These are phyloP conservation scores for Aspergillus sp. DNA, from an alignment of 2,329 filamentous ascomycete species.

Conservation along the genomic window DNA sequence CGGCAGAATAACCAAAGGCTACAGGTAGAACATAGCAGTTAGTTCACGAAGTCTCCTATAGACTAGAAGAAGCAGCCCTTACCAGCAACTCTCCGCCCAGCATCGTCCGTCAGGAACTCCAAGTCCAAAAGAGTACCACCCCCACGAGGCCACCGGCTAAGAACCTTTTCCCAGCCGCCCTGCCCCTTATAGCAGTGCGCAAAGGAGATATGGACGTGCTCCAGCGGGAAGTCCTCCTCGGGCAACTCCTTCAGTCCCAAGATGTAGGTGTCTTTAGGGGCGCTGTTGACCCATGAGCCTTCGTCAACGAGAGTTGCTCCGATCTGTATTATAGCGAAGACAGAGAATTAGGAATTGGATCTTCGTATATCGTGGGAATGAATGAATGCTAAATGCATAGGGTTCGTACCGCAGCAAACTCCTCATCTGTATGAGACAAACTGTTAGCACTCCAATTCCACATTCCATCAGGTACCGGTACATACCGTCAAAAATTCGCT, in stretches of 20 bases:
- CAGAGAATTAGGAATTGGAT: neutral
- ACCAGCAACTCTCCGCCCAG: constrained; percentile 49
- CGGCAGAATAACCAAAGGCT: constrained; percentile 57
- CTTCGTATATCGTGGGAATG: neutral
- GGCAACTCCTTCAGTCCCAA: constrained; percentile 71
- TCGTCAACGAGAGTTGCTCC: constrained; percentile 59
- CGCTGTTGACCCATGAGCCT: constrained; percentile 57
- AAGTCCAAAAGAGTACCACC: constrained; percentile 73
- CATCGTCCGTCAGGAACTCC: constrained; percentile 72
- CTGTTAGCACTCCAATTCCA: neutral
- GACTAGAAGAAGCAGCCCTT: constrained; percentile 2
- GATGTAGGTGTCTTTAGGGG: constrained; percentile 60
- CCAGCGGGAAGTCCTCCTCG: constrained; percentile 60
- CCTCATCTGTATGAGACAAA: constrained; percentile 21
- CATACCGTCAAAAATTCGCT: constrained; percentile 50
- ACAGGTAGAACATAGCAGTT: neutral
- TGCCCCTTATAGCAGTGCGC: constrained; percentile 71
- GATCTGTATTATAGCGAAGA: constrained; percentile 29
- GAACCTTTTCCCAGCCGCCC: constrained; percentile 67
- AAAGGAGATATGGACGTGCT: constrained; percentile 66
- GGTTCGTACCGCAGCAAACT: constrained; percentile 26
- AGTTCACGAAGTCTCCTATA: no score
- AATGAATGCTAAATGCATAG: neutral
- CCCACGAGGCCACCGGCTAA: constrained; percentile 70
- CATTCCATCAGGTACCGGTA: no score